Base-by-base conservation (phyloP, 441 rosid species). In the Hypseocharis bilobata region DNA sequence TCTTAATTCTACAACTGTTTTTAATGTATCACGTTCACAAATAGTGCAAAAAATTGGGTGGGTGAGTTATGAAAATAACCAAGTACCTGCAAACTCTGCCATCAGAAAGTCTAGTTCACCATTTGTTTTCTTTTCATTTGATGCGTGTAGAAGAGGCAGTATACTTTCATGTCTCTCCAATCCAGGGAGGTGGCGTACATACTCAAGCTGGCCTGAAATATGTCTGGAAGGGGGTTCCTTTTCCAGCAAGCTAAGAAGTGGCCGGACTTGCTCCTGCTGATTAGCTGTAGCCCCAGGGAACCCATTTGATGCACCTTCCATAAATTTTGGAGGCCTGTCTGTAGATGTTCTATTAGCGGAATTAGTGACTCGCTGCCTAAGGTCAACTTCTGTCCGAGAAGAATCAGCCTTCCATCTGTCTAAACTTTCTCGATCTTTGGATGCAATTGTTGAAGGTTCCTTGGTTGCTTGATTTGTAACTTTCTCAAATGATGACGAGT, bases 191-290 rank as follows among this genome's bases (percentile, higher is more conserved):
- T 89, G 93, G 60, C 85, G 86, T 3, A 80, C 87, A 81, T 84
- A 87, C 66, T 88, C 98, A 68, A 93, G 80, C 74, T 90, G 98
- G 70, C 95, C 97, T 78, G 97, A 87, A 76, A 80, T 74, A 79
- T 74, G 95, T 71, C 84, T 74, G 44, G 95, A 91, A 65, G 96
- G 97, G 11, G 99, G 97, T 80, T 91, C 99, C 81, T 91, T 94
- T 38, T 89, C 99, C 86, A 94, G 83, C 80, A 94, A 83, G 87
- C 96, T 91, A 71, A 94, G 89, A 76, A 94, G 86, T 72, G 99
- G 99, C 20, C 96, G 91, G 68, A 94, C 97, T 81, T 87, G 96
- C 70, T 89, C 96, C 51, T 85, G 80, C 66, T 84, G 92, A 76
- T 85, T 45, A 70, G 76, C 70, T 56, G 29, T 34, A 6, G 70